phyloP scores from a whole-genome alignment of 345 rosid species.

The Syzygium aromaticum region DNA sequence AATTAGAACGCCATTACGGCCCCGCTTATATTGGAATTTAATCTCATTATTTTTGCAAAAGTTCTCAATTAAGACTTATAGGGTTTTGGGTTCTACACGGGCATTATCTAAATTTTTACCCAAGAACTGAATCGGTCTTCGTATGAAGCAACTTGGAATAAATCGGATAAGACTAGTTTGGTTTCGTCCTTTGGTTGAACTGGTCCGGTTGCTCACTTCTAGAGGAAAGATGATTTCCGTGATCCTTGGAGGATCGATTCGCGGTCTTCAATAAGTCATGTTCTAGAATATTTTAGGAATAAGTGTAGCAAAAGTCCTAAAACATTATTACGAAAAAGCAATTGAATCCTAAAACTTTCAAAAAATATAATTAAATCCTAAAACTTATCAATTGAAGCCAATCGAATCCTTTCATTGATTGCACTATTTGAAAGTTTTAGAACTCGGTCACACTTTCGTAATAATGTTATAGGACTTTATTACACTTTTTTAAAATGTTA shows the following conservation, averaged over 20 bases:
- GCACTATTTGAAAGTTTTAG: too few species aligned
- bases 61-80: background rate
- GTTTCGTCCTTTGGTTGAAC: background rate
- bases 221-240: background rate
- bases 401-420: too few species aligned
- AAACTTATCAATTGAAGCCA: too few species aligned
- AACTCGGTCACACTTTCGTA: too few species aligned
- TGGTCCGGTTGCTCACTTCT: background rate
- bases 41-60: background rate
- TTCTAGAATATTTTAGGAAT: background rate
- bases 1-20: accelerated
- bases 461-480: too few species aligned
- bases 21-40: background rate
- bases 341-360: too few species aligned
- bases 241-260: background rate
- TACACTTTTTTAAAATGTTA: too few species aligned
- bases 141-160: accelerated
- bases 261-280: background rate
- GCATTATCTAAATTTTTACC: background rate
- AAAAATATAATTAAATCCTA: too few species aligned
- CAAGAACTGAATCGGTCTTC: accelerated
- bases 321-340: too few species aligned
- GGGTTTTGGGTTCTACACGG: background rate
- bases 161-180: background rate
- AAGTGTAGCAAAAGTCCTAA: too few species aligned